Evolutionary conservation across 441 rosid species (phyloP).

Genomic region (Sinapis alba): DNA sequence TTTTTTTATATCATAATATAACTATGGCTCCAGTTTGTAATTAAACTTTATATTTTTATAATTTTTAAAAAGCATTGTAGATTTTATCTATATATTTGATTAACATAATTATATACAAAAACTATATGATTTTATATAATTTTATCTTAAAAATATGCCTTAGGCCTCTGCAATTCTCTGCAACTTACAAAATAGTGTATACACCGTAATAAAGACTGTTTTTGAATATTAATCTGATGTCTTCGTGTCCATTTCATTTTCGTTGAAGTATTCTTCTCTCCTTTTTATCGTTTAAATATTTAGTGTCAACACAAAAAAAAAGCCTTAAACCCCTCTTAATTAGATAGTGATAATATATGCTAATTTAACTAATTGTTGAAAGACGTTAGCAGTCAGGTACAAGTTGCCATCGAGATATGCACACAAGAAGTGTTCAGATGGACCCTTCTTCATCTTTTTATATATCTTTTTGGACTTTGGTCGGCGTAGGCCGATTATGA

Average conservation of each 20-base stretch:
- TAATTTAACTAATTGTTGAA: background rate
- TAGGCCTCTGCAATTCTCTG: no score
- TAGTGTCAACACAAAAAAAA: background rate
- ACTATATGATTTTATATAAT: no score
- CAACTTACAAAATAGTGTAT: background rate
- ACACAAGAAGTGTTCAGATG: conserved; percentile 11
- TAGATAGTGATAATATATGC: background rate
- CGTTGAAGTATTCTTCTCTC: background rate
- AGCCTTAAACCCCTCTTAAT: background rate
- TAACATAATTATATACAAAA: no score
- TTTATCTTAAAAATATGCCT: no score
- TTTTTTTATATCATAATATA: no score
- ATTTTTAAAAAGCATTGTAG: no score
- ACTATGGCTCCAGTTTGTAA: no score
- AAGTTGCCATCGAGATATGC: conserved; percentile 43
- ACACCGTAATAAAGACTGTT: background rate
- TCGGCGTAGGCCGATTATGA: conserved; percentile 52
- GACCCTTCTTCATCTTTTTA: conserved; percentile 37
- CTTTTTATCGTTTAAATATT: background rate
- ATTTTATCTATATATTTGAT: no score
- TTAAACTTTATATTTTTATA: no score
- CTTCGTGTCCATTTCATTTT: background rate
- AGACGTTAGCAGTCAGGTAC: conserved; percentile 40
- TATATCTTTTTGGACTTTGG: conserved; percentile 41
- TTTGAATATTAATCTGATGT: background rate